A percentile compares a stretch with the other conserved stretches of the same genome.
phyloP scores from a whole-genome alignment of 805 yeast genomes.

The Hanseniaspora taiwanica region DNA sequence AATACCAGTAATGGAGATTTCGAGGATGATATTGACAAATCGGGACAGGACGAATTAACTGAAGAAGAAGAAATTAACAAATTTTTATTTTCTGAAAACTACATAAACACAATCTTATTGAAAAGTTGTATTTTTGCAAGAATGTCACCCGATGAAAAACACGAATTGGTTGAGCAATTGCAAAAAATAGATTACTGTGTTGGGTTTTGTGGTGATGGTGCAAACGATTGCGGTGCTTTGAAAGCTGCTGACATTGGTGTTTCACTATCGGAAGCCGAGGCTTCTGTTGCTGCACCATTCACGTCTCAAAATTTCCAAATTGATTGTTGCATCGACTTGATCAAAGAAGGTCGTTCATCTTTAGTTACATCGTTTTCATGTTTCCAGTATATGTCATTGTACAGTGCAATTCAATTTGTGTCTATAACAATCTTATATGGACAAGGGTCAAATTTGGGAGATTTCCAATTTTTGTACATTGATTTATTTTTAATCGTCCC shows the following conservation, averaged over 20 bases:
- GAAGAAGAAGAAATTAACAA: not conserved
- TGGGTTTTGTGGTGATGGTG: constrained; percentile 98
- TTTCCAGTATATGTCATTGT: constrained; percentile 94
- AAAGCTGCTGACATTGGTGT: constrained; percentile 97
- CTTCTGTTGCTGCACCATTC: constrained; percentile 97
- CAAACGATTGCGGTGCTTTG: constrained; percentile 96
- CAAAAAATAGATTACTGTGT: constrained; percentile 81
- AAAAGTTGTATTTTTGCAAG: constrained; percentile 77
- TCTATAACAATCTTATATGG: constrained; percentile 76
- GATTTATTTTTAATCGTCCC: constrained; percentile 87
- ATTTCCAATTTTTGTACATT: constrained; percentile 89
- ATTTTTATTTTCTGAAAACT: constrained; percentile 19
- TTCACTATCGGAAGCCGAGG: constrained; percentile 93
- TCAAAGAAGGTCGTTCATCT: constrained; percentile 89
- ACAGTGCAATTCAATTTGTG: constrained; percentile 90
- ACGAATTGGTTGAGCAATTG: constrained; percentile 80
- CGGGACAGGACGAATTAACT: constrained; percentile 27
- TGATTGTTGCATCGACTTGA: constrained; percentile 82
- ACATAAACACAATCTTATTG: constrained; percentile 48
- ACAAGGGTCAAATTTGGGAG: constrained; percentile 87
- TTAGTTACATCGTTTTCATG: constrained; percentile 92
- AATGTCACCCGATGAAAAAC: constrained; percentile 98
- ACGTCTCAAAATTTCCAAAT: constrained; percentile 85
- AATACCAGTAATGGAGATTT: not conserved
- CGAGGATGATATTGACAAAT: constrained; percentile 23